Percentiles rank a stretch among this genome's conserved stretches.
Evolutionary conservation across 371 early-diverging fungal genomes (phyloP).

Genomic region (Basidiobolus meristosporus): DNA sequence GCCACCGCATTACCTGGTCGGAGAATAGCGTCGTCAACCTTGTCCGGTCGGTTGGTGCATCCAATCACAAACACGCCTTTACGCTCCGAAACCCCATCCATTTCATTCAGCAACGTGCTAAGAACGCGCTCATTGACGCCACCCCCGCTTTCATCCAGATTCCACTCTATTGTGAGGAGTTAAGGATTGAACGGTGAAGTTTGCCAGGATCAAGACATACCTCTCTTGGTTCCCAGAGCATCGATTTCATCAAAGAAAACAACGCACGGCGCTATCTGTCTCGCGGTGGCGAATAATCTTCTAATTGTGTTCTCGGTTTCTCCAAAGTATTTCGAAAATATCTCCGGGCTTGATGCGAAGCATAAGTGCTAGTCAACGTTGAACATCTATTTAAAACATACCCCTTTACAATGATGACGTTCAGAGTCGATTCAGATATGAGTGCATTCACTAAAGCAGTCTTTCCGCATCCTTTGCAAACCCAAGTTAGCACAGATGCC

Average conservation of each 20-base stretch:
- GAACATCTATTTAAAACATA: constrained; percentile 8
- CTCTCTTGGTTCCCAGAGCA: constrained; percentile 59
- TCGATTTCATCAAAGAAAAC: constrained; percentile 86
- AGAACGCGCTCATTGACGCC: constrained; percentile 63
- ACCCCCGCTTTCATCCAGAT: constrained; percentile 21
- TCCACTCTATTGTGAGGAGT: constrained; percentile 6
- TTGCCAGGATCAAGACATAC: constrained; percentile 8
- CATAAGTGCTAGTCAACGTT: not conserved
- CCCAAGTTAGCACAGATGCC: not conserved
- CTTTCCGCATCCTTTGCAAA: constrained; percentile 59
- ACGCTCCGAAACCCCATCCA: constrained; percentile 60
- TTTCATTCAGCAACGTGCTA: constrained; percentile 51
- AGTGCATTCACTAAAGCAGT: constrained; percentile 59
- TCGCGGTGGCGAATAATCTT: constrained; percentile 65
- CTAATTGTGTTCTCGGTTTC: constrained; percentile 75
- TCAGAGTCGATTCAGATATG: constrained; percentile 43
- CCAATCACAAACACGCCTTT: constrained; percentile 61
- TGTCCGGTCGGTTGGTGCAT: constrained; percentile 56
- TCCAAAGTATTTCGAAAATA: constrained; percentile 77
- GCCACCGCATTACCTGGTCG: constrained; percentile 34
- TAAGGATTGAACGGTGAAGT: too few relatives aligned
- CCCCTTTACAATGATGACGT: constrained; percentile 59
- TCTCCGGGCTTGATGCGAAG: not conserved
- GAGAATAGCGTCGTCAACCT: constrained; percentile 73
- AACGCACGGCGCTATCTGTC: constrained; percentile 64